Base-by-base conservation (phyloP, 306 rosid species). In the Cucumis hystrix region DNA sequence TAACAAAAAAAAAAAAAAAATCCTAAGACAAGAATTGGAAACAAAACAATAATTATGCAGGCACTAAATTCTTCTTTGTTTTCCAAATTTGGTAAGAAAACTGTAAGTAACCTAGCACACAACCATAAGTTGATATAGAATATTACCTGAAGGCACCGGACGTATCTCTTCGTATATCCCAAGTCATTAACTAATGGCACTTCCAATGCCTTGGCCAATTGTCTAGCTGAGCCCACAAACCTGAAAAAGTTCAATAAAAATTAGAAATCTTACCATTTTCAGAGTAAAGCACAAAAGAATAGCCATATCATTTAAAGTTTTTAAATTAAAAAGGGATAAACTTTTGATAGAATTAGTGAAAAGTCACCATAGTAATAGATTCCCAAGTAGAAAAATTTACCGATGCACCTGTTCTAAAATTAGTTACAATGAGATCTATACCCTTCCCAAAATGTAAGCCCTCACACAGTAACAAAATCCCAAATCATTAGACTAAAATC, bases 91-190 rank as follows among this genome's bases (percentile, higher is more conserved):
- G 39, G 40, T 30, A 17, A 61, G 11, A 61, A 28, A 61, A 33
- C 18, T 55, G 51, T 17, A 52, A 55, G 25, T 74, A 45, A 30
- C 30, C 25, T 33, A 15, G 43, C 49, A 51, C 14, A 10, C 15
- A 52, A 54, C 52, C 49, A 55, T 17, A n/a, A 35, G 66, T 40
- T 15, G 54, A 28, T 58, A 63, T 61, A 51, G 33, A 78, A 82
- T 64, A 83, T 66, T 90, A 92, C 99, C 96, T 96, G 99, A 77
- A 96, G 91, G 86, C 99, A 96, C 67, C 98, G 90, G 21, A 96
- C 96, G 17, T 89, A 96, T 96, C 98, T 87, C 92, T 96, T 96
- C 2, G 98, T 92, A 84, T 96, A 96, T 80, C 99, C 99, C 83
- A 96, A 88, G 86, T 96, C 99, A 84, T 96, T 96, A 80, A 96